Percentiles rank a stretch among this genome's conserved stretches.
Conservation (phyloP, 768 basidiomycete species). For the Lanmaoa rubissima region DNA sequence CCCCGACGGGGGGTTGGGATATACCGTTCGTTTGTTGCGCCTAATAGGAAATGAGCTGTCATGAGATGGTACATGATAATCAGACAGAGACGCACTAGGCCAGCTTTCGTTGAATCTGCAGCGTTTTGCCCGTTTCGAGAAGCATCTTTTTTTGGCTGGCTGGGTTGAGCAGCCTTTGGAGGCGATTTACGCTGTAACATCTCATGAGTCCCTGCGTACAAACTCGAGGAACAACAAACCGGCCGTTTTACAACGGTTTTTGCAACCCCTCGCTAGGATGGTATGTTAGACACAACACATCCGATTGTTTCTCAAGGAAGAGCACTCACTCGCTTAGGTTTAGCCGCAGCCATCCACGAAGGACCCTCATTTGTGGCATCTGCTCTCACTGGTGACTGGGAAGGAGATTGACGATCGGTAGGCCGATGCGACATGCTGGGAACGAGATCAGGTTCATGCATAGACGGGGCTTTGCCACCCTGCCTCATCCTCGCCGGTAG, state of each 20-base stretch:
- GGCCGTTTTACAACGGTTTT: not conserved
- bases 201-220: not conserved
- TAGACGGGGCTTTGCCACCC: not conserved
- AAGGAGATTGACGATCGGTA: not conserved
- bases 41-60: not conserved
- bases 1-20: too few relatives aligned
- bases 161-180: not conserved
- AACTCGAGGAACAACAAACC: not conserved
- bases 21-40: too few relatives aligned
- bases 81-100: not conserved
- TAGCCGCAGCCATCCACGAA: not conserved
- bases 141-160: not conserved
- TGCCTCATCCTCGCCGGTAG: not conserved
- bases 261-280: not conserved
- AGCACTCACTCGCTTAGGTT: not conserved
- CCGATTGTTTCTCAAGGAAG: fast-evolving
- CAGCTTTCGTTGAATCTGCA: not conserved
- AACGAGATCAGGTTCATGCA: not conserved
- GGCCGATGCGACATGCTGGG: not conserved
- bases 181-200: not conserved
- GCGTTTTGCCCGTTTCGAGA: not conserved
- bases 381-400: not conserved
- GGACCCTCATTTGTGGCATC: not conserved
- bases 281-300: not conserved
- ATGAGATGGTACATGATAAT: not conserved